Base-by-base conservation (phyloP, 2,329 filamentous ascomycete genomes). In the Colletotrichum navitas region DNA sequence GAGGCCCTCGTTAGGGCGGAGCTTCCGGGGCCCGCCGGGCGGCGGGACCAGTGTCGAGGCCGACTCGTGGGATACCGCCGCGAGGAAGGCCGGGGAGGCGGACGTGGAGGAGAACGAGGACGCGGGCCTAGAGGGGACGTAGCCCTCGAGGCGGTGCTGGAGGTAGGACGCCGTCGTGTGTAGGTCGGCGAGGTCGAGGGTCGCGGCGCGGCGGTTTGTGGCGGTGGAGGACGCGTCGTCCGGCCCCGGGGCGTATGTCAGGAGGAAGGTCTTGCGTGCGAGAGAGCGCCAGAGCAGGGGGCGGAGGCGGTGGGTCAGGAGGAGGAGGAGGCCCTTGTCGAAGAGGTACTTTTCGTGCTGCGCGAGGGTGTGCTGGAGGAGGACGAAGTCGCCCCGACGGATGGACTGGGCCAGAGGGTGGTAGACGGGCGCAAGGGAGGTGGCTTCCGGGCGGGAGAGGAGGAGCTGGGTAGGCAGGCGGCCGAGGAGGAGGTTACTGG, bases 201-300 rank as follows among this genome's bases (percentile, higher is more conserved):
- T 93, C 0, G 94, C 92, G 3, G 94, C 91, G 76, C 87, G 88
- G 75, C 86, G 90, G 3, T 66, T 68, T 39, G 69, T 78, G 11
- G 63, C 78, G 11, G 52, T 78, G 11, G 63, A 52, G 6, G 54
- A 59, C 61, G 79, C 81, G 75, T 77, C 83, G 77, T 83, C 85
- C 67, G 84, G 85, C 1, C 92, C 92, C 51, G 90, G 89, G n/a
- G 90, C 87, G 74, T 95, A 96, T 21, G 90, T 93, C 16, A 96
- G 85, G 12, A 95, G 82, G 79, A 97, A 98, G 0, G 91, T 90
- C 74, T 91, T 92, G 39, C 94, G 89, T 24, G 92, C 89, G 8
- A 98, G 87, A 1, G 92, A 93, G 18, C 95, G 90, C 94, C 94
- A 97, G 16, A 97, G 89, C 2, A 97, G 85, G 1, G 94, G 90